These are phyloP conservation scores for Phaeosphaeria sp. DNA, from an alignment of 2,329 filamentous ascomycete species.

Conservation along the genomic window DNA sequence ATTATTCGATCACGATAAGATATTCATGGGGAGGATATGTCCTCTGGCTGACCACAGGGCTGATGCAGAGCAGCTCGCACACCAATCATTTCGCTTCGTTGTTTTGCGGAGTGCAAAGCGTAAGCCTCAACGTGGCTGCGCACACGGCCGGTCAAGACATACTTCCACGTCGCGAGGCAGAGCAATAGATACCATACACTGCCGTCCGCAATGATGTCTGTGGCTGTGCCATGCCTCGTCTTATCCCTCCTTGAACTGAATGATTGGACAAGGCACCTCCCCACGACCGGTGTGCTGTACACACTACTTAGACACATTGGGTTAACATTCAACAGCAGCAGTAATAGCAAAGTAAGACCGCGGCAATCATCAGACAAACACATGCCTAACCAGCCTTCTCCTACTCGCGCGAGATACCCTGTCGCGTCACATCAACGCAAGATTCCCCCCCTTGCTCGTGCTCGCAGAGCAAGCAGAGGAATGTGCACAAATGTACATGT, in stretches of 20 bases:
- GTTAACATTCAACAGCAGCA: neutral
- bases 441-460: neutral
- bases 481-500: neutral
- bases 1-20: neutral
- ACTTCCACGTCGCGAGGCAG: constrained; percentile 12
- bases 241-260: neutral
- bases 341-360: neutral
- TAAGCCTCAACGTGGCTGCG: constrained; percentile 12
- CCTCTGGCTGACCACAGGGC: neutral
- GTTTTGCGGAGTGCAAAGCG: constrained; percentile 1
- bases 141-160: constrained; percentile 10
- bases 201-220: neutral
- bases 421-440: neutral
- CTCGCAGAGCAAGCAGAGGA: constrained; percentile 2
- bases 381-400: neutral
- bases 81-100: neutral
- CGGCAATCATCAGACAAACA: neutral
- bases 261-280: neutral
- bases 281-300: neutral
- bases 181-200: neutral
- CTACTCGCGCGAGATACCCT: too few relatives aligned
- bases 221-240: neutral
- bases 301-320: too few relatives aligned
- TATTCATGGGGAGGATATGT: neutral
- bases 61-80: neutral